phyloP scores from a whole-genome alignment of 345 rosid species.

The Citrus trifoliata region DNA sequence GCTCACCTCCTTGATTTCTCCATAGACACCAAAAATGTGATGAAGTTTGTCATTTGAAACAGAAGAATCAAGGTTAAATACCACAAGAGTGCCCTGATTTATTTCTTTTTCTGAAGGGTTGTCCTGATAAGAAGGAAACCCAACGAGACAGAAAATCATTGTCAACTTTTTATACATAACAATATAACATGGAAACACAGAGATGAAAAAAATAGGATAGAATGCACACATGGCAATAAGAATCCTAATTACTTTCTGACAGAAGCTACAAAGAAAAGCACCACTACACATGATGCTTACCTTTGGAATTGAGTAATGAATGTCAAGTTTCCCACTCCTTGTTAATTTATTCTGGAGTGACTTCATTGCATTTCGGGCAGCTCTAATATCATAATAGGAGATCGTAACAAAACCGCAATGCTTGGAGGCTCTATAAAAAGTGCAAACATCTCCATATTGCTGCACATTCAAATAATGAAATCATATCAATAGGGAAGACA shows the following conservation, averaged over 20 bases:
- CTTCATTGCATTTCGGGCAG: constrained; percentile 52
- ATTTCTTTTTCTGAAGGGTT: constrained; percentile 33
- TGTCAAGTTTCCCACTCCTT: constrained; percentile 45
- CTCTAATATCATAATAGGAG: constrained; percentile 57
- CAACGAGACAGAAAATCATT: constrained; percentile 1
- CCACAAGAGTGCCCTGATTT: constrained; percentile 31
- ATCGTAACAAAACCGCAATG: constrained; percentile 51
- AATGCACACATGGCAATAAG: not conserved
- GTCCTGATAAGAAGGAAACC: constrained; percentile 22
- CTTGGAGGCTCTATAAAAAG: constrained; percentile 52
- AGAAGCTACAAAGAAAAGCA: not conserved
- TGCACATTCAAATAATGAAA: constrained; percentile 20
- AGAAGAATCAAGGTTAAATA: constrained; percentile 34
- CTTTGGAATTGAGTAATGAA: constrained; percentile 55
- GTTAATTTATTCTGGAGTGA: constrained; percentile 39
- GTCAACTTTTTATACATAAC: not conserved
- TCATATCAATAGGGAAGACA: not conserved
- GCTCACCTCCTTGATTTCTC: constrained; percentile 38
- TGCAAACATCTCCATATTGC: constrained; percentile 49
- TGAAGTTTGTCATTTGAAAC: constrained; percentile 34
- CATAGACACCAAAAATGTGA: constrained; percentile 33
- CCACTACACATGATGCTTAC: constrained; percentile 18
- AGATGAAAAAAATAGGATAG: not conserved
- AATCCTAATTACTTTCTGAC: not conserved
- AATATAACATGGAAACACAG: not conserved